Evolutionary conservation across 1,284 basidiomycete genomes (phyloP).

Genomic region (Rhodotorula sp.): DNA sequence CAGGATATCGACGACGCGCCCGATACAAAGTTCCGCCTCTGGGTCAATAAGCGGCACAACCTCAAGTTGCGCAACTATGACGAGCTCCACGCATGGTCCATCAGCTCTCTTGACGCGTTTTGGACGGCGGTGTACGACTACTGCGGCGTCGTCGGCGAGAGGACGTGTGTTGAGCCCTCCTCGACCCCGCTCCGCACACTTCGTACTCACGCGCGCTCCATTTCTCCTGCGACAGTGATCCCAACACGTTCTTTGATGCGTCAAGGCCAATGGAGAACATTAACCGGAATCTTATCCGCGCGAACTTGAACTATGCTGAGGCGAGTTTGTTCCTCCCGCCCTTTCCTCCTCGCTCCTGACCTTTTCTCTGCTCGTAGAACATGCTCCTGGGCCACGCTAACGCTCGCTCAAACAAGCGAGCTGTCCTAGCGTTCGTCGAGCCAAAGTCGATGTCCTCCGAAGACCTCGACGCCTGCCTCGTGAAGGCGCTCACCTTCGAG

Average conservation of each 20-base stretch:
- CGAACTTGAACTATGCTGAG: conserved; percentile 37
- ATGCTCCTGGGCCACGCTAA: conserved; percentile 56
- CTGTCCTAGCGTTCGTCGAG: conserved; percentile 40
- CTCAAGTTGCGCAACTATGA: conserved; percentile 34
- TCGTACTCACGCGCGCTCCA: neutral
- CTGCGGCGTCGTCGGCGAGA: conserved; percentile 36
- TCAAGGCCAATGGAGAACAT: conserved; percentile 31
- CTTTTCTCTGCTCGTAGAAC: conserved; percentile 56
- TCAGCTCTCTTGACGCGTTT: conserved; percentile 29
- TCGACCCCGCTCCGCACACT: neutral
- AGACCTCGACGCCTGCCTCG: conserved; percentile 26
- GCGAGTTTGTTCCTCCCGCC: neutral
- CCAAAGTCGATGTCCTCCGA: conserved; percentile 17
- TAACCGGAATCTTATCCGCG: conserved; percentile 31
- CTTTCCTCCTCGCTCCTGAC: no score
- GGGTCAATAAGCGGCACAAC: conserved; percentile 29
- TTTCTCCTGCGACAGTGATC: conserved; percentile 5
- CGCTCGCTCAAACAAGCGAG: conserved; percentile 31
- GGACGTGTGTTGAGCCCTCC: conserved; percentile 19
- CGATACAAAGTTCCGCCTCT: conserved; percentile 38
- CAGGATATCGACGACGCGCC: conserved; percentile 24
- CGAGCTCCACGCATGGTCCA: conserved; percentile 37
- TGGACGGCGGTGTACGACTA: conserved; percentile 38
- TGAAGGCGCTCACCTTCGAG: conserved; percentile 34
- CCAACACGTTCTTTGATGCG: conserved; percentile 27